Conservation (phyloP, 345 rosid genomes). For the Populus pruinosa region DNA sequence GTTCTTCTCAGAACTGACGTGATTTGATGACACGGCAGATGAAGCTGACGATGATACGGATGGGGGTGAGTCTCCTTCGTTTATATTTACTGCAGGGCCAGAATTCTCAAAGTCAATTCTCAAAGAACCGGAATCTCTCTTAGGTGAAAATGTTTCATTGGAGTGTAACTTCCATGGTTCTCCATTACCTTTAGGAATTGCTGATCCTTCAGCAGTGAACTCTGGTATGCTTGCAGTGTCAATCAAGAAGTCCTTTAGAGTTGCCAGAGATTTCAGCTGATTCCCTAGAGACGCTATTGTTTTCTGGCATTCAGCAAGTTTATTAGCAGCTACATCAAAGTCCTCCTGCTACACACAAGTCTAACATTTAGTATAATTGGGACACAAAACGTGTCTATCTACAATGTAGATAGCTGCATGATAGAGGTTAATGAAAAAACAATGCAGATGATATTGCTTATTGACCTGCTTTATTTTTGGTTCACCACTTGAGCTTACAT, state of each 20-base stretch:
- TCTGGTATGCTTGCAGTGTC: slow-evolving; percentile 63
- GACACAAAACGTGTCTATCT: background rate
- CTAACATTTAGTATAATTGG: background rate
- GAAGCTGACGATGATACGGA: slow-evolving; percentile 43
- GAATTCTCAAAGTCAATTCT: slow-evolving; percentile 23
- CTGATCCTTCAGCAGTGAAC: slow-evolving; percentile 29
- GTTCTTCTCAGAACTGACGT: slow-evolving; percentile 63
- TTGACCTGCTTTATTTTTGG: slow-evolving; percentile 78
- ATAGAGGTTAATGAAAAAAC: background rate
- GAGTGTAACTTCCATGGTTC: slow-evolving; percentile 62
- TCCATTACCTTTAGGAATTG: slow-evolving; percentile 23
- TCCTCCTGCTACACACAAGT: slow-evolving; percentile 58
- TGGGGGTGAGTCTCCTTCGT: slow-evolving; percentile 31
- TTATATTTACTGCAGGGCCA: slow-evolving; percentile 24
- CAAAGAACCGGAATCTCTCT: slow-evolving; percentile 33
- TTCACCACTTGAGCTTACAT: slow-evolving; percentile 34
- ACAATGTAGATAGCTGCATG: background rate
- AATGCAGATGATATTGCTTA: background rate
- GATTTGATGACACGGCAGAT: slow-evolving; percentile 38
- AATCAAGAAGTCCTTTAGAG: slow-evolving; percentile 84
- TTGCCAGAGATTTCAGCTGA: slow-evolving; percentile 87
- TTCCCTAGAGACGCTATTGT: slow-evolving; percentile 83
- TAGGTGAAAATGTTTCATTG: slow-evolving; percentile 42
- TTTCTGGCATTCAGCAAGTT: slow-evolving; percentile 85
- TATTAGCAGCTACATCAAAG: slow-evolving; percentile 71